Evolutionary conservation across 169 alveolate species (phyloP), one percentile per base, ranked within the genome.

Genomic region (Eimeria maxima): DNA sequence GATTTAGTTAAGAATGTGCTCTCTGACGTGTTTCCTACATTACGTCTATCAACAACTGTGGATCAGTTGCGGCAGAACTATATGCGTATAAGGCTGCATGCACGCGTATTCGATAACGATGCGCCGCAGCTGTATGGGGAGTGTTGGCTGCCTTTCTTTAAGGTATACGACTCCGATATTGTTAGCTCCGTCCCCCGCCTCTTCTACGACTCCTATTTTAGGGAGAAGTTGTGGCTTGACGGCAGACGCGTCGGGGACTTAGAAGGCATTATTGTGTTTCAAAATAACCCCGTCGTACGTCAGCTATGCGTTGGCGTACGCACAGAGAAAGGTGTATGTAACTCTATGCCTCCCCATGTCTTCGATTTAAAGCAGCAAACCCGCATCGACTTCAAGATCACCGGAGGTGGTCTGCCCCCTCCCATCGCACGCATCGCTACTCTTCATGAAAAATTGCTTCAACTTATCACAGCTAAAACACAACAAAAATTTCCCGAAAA

Each of bases 81-180:
- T 90, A 33, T 95, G 63, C 87, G 89, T 44, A 44, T 95, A 10
- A 42, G 73, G 10, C 63, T 95, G 57, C 93, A 90, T 81, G 27
- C 89, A 80, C 22, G 53, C 24, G 33, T 87, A 38, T 87, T 95
- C 44, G 78, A 76, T 16, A n/a, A 4, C 1, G 91, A 71, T 69
- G 53, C 16, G 10, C 95, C 95, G 27, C 86, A 55, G 86, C 47
- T 96, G 33, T 50, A 11, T 44, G 97, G 97, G 18, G 97, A 96
- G 93, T 33, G 86, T 60, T 96, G 97, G 97, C 71, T 96, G 29
- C 97, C 97, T 50, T 96, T 96, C 73, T 81, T 92, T 69, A 96
- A 96, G 69, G 27, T 96, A 29, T 96, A 80, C 45, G 97, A 96
- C 65, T 86, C 95, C 0, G 97, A 96, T 80, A 73, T 96, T 29